A percentile compares a stretch with the other conserved stretches of the same genome.
These are phyloP conservation scores for Aspergillus bertholletiae DNA, from an alignment of 495 filamentous ascomycete genomes.

Conservation along the genomic window DNA sequence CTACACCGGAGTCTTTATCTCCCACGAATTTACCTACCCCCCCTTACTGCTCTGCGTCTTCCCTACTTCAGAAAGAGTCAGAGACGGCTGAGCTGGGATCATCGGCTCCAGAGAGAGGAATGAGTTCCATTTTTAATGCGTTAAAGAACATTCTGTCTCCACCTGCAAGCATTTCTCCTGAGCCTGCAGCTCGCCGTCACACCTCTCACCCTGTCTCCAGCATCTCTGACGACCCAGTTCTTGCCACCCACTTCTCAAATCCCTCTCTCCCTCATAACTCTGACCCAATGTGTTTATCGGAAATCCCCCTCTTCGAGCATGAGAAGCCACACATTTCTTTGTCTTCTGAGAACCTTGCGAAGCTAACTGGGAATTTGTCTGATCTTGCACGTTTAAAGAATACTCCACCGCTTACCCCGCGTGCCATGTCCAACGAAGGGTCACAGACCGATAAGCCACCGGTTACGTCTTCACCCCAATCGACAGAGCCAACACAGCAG, in stretches of 20 bases:
- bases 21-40: slow-evolving; percentile 39
- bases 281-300: slow-evolving; percentile 56
- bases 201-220: slow-evolving; percentile 58
- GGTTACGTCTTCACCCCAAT: slow-evolving; percentile 26
- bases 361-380: slow-evolving; percentile 79
- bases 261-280: slow-evolving; percentile 56
- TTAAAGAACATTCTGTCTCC: slow-evolving; percentile 43
- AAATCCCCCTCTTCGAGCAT: slow-evolving; percentile 47
- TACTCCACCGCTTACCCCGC: slow-evolving; percentile 81
- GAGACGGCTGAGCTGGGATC: slow-evolving; percentile 36
- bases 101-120: slow-evolving; percentile 31
- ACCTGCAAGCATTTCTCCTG: slow-evolving; percentile 24
- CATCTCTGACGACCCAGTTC: slow-evolving; percentile 63
- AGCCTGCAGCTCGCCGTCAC: slow-evolving; percentile 47
- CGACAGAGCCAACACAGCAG: slow-evolving; percentile 22
- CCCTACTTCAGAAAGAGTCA: slow-evolving; percentile 40
- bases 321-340: slow-evolving; percentile 48
- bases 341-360: slow-evolving; percentile 68
- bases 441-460: slow-evolving; percentile 33
- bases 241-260: slow-evolving; percentile 72
- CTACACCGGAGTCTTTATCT: slow-evolving; percentile 20
- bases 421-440: slow-evolving; percentile 71
- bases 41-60: slow-evolving; percentile 38
- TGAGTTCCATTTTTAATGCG: slow-evolving; percentile 36
- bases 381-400: slow-evolving; percentile 69